These are phyloP conservation scores for Coprinellus micaceus DNA, from an alignment of 768 basidiomycete genomes.

Conservation along the genomic window DNA sequence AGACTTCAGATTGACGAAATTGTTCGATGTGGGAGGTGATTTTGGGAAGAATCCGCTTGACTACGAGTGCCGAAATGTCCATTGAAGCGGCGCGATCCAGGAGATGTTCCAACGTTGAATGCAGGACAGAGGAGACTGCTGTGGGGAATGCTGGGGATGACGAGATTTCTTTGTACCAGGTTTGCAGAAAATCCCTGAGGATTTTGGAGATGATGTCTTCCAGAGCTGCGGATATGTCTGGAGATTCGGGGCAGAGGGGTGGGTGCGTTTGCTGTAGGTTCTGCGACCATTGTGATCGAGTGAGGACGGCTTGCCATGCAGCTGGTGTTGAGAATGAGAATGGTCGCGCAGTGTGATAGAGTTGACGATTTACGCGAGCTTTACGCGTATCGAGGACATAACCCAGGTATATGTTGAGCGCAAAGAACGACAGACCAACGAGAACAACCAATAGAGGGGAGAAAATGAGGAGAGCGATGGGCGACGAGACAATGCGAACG, in stretches of 20 bases:
- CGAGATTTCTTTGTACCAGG: conserved; percentile 88
- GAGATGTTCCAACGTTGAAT: conserved; percentile 58
- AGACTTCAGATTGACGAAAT: conserved; percentile 86
- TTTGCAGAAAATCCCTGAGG: conserved; percentile 81
- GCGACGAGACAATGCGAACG: conserved; percentile 60
- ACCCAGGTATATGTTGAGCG: conserved; percentile 52
- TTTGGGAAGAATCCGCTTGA: conserved; percentile 83
- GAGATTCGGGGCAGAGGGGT: conserved; percentile 60
- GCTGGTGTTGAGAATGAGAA: conserved; percentile 88
- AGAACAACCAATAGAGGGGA: conserved; percentile 55
- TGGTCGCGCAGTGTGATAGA: conserved; percentile 63
- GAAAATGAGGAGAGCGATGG: conserved; percentile 58
- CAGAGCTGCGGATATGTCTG: conserved; percentile 63
- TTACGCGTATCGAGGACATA: conserved; percentile 52
- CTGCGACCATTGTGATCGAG: conserved; percentile 87
- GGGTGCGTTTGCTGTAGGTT: conserved; percentile 64
- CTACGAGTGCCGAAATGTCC: conserved; percentile 73
- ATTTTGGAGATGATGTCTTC: conserved; percentile 81
- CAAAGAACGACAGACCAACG: conserved; percentile 47
- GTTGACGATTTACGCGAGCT: conserved; percentile 28
- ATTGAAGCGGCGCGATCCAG: conserved; percentile 52
- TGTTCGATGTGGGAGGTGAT: conserved; percentile 86
- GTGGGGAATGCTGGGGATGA: conserved; percentile 85
- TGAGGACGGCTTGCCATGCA: conserved; percentile 90
- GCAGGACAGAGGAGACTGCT: conserved; percentile 74